Conservation (phyloP, 176 grass and related monocot species). For the Ampelocalamus luodianensis region DNA sequence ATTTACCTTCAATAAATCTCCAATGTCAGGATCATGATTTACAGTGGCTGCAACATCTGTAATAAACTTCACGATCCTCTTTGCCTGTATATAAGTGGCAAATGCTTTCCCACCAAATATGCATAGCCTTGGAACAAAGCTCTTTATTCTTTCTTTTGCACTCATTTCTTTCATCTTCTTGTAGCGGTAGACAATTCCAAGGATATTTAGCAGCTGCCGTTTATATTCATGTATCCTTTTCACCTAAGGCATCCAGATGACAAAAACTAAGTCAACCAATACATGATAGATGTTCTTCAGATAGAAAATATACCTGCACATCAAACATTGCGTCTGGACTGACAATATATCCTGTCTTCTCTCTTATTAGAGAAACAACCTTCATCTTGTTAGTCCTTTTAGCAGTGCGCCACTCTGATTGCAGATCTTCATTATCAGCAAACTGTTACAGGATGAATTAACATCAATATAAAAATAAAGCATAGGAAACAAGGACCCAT, state of each 20-base stretch:
- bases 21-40: constrained; percentile 94
- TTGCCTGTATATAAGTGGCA: constrained; percentile 95
- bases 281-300: neutral
- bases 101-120: constrained; percentile 99
- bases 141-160: constrained; percentile 64
- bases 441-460: constrained; percentile 58
- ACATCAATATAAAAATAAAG: constrained; percentile 29
- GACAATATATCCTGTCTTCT: constrained; percentile 96
- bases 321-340: constrained; percentile 98
- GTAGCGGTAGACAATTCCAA: constrained; percentile 96
- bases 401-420: constrained; percentile 77
- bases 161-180: constrained; percentile 99
- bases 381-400: constrained; percentile 88
- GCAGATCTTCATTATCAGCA: constrained; percentile 83
- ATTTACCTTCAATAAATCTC: constrained; percentile 93
- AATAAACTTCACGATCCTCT: constrained; percentile 98
- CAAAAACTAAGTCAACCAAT: constrained; percentile 26
- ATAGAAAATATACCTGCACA: constrained; percentile 82
- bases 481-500: neutral
- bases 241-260: constrained; percentile 65
- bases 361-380: constrained; percentile 81
- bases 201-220: constrained; percentile 87
- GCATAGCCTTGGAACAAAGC: constrained; percentile 88
- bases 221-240: constrained; percentile 99
- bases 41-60: constrained; percentile 89